Evolutionary conservation across 2,329 filamentous ascomycete genomes (phyloP), one percentile per base, ranked within the genome.

Genomic region (Ustulina deusta): DNA sequence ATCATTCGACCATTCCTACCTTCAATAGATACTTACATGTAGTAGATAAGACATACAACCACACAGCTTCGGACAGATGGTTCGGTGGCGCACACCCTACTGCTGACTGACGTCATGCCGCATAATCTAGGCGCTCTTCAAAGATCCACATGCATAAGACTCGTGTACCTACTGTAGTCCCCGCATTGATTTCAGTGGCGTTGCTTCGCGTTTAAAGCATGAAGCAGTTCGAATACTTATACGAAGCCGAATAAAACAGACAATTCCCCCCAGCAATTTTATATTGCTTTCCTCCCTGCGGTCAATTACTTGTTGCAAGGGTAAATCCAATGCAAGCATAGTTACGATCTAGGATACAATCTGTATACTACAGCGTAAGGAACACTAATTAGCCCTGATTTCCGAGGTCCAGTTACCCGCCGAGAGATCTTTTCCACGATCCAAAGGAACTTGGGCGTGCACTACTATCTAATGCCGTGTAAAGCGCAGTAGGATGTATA

Each of bases 81-180:
- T 52, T 61, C 22, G 46, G 25, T 27, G 36, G 34, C 34, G 44
- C 32, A 13, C 44, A 11, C 48, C 49, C n/a, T 20, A 9, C 15
- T 32, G 40, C n/a, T n/a, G 13, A 49, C 51, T 48, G 51, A 63
- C 51, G 61, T 63, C 61, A 63, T 63, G 32, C 29, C 9, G 6
- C 34, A 52, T 61, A 29, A 32, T n/a, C 29, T 22, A 2, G 9
- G 5, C n/a, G 13, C 38, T 27, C 32, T 27, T 42, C n/a, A 11
- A 22, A 40, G 46, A 42, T 25, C 25, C 54, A 5, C 2, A 27
- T 29, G 22, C 51, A 38, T 56, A 29, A 36, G 29, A n/a, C n/a
- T n/a, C n/a, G n/a, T n/a, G 6, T 49, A 17, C 42, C 51, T 55
- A 17, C 52, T 40, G 52, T 7, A 27, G 9, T 3, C 49, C 49